These are phyloP conservation scores for Tricholomella constricta DNA, from an alignment of 768 basidiomycete genomes.

Conservation along the genomic window DNA sequence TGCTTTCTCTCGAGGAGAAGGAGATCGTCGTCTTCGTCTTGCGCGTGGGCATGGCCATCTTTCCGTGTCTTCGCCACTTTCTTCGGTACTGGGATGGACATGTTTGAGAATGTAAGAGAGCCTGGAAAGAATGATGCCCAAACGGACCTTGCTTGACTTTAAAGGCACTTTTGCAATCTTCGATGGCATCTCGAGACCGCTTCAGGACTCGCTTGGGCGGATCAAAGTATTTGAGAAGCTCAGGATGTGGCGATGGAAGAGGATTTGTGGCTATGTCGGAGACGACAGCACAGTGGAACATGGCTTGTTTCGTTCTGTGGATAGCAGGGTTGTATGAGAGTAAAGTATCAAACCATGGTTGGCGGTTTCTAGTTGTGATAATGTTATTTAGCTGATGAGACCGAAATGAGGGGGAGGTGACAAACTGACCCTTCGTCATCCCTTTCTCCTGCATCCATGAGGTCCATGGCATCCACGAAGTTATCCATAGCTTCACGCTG, in stretches of 20 bases:
- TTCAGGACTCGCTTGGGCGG: conserved; percentile 73
- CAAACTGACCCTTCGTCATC: conserved; percentile 67
- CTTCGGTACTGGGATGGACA: conserved; percentile 56
- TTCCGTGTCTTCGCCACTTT: conserved; percentile 55
- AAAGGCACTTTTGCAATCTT: conserved; percentile 64
- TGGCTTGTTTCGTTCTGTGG: conserved; percentile 90
- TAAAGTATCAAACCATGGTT: conserved; percentile 76
- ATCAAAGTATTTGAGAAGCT: conserved; percentile 81
- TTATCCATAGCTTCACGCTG: conserved; percentile 83
- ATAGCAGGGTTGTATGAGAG: conserved; percentile 87
- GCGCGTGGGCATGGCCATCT: conserved; percentile 62
- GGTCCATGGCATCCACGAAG: conserved; percentile 88
- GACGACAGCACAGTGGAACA: conserved; percentile 84
- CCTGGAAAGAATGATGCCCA: neutral
- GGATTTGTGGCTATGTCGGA: conserved; percentile 73
- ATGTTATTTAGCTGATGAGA: neutral
- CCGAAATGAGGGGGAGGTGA: conserved; percentile 17
- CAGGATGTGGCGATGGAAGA: conserved; percentile 83
- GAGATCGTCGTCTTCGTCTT: conserved; percentile 60
- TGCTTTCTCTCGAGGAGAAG: conserved; percentile 57
- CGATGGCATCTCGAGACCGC: conserved; percentile 53
- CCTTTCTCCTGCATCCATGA: conserved; percentile 74
- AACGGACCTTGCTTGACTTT: conserved; percentile 75
- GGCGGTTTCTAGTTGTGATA: conserved; percentile 51
- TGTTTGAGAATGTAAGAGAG: neutral